Evolutionary conservation across 768 basidiomycete species (phyloP).

Genomic region (Hericium erinaceus): DNA sequence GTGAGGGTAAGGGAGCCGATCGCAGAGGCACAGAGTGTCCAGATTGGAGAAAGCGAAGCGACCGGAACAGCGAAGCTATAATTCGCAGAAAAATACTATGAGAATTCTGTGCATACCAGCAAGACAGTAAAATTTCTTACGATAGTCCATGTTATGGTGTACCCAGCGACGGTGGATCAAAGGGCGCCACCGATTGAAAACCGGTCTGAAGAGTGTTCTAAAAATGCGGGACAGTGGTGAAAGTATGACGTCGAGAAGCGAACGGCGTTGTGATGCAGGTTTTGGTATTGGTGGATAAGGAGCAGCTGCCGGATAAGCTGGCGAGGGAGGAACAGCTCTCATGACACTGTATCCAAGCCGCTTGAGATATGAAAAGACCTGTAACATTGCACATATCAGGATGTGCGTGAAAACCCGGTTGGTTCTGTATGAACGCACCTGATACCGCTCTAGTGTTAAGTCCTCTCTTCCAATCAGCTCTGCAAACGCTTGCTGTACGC

Average conservation of each 20-base stretch:
- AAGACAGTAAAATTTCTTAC: constrained; percentile 26
- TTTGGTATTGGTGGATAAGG: constrained; percentile 10
- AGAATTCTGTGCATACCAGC: not conserved
- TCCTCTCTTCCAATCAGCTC: constrained; percentile 78
- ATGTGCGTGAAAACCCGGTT: not conserved
- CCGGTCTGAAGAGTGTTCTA: constrained; percentile 19
- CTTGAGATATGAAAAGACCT: constrained; percentile 92
- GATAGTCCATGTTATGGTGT: constrained; percentile 40
- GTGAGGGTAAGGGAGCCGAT: constrained; percentile 15
- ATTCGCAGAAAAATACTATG: not conserved
- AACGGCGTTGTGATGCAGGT: constrained; percentile 24
- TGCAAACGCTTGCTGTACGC: constrained; percentile 81
- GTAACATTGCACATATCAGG: constrained; percentile 1
- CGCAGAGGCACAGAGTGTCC: constrained; percentile 47
- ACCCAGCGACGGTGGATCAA: constrained; percentile 39
- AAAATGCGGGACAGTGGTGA: constrained; percentile 25
- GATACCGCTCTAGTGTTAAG: constrained; percentile 78
- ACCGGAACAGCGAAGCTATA: constrained; percentile 57
- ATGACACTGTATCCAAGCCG: constrained; percentile 86
- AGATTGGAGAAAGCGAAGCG: constrained; percentile 63
- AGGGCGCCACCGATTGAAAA: constrained; percentile 60
- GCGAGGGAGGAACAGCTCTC: constrained; percentile 54
- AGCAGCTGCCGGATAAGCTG: constrained; percentile 37
- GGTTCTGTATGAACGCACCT: constrained; percentile 38
- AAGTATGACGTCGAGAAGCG: constrained; percentile 22